phyloP scores from a whole-genome alignment of 1,284 basidiomycete genomes.

The Puccinia coronata region DNA sequence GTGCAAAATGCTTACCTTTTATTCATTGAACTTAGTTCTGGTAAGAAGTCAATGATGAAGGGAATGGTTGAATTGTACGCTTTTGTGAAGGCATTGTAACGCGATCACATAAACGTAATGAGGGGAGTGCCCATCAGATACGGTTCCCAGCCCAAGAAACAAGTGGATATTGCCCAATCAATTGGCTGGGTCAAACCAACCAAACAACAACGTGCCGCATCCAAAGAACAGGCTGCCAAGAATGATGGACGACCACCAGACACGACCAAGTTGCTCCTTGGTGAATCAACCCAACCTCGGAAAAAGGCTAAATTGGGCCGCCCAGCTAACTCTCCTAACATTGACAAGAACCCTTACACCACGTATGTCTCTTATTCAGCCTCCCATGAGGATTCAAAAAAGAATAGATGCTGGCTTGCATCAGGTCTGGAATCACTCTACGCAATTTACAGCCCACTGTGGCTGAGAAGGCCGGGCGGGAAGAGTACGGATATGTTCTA shows the following conservation, averaged over 20 bases:
- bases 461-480: not conserved
- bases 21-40: not conserved
- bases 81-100: not conserved
- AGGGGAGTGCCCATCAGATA: not conserved
- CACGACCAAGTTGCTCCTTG: not conserved
- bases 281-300: not conserved
- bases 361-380: not conserved
- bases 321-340: not conserved
- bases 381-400: not conserved
- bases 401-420: constrained; percentile 18
- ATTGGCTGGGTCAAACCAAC: not conserved
- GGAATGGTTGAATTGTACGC: not conserved
- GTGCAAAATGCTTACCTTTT: too few species aligned
- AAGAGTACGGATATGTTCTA: not conserved
- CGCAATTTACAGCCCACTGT: too few species aligned
- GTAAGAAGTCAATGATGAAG: not conserved
- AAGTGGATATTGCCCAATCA: not conserved
- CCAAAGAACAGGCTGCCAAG: not conserved
- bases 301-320: too few species aligned
- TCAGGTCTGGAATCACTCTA: too few species aligned
- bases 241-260: not conserved
- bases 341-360: not conserved
- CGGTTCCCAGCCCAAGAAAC: not conserved
- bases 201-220: not conserved
- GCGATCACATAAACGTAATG: too few species aligned